Evolutionary conservation across 2,329 filamentous ascomycete genomes (phyloP).

Genomic region (Diaporthe ilicicola): DNA sequence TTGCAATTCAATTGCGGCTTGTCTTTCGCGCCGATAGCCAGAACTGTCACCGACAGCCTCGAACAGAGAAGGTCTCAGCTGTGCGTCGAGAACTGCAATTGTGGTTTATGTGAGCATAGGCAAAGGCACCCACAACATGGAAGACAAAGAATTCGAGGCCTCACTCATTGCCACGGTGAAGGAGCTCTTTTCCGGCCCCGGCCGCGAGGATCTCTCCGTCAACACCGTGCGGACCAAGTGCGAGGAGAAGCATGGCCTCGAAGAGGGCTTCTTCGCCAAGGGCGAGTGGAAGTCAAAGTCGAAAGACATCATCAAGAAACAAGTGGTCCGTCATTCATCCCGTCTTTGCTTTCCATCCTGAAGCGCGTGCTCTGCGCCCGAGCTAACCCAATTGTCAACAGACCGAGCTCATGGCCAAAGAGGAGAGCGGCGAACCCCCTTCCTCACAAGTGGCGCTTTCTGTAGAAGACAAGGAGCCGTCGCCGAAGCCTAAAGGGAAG

Average conservation of each 20-base stretch:
- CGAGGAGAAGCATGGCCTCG: constrained; percentile 58
- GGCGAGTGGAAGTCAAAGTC: constrained; percentile 66
- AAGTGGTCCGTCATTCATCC: constrained; percentile 56
- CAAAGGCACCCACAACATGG: background rate
- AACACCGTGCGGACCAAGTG: constrained; percentile 64
- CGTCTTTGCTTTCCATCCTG: background rate
- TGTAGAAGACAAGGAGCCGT: constrained; percentile 33
- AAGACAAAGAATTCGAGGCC: constrained; percentile 49
- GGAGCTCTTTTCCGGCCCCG: constrained; percentile 52
- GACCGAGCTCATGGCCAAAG: constrained; percentile 22
- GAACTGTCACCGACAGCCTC: background rate
- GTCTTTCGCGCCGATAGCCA: background rate
- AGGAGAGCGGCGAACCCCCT: constrained; percentile 15
- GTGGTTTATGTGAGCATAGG: background rate
- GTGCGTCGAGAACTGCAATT: background rate
- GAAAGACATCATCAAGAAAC: constrained; percentile 63
- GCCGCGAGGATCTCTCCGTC: constrained; percentile 60
- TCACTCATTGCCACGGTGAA: constrained; percentile 57
- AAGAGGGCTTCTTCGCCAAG: constrained; percentile 58
- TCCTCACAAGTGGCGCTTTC: constrained; percentile 18
- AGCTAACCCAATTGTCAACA: constrained; percentile 19
- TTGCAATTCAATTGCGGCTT: background rate
- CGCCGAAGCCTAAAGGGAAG: constrained; percentile 18
- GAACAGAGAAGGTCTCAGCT: background rate
- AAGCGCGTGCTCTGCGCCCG: background rate